Conservation (phyloP, 768 basidiomycete genomes). For the Arthromyces matolae region DNA sequence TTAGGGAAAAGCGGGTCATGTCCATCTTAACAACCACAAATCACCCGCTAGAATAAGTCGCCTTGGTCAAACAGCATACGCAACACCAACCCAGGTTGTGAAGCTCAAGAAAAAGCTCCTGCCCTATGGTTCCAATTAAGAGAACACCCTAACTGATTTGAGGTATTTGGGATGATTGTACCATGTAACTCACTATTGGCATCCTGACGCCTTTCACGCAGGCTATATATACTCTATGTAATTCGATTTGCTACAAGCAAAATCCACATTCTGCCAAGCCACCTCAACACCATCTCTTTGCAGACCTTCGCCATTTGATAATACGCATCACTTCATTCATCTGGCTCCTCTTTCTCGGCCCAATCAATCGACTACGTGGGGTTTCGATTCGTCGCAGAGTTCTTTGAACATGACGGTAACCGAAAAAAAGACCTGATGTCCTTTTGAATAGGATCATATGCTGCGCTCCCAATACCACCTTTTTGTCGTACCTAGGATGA, state of each 20-base stretch:
- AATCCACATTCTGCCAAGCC: too few species aligned
- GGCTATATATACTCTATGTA: too few species aligned
- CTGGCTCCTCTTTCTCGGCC: too few species aligned
- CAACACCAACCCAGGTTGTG: constrained; percentile 58
- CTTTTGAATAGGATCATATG: constrained; percentile 71
- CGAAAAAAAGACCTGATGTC: constrained; percentile 72
- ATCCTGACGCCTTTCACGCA: too few species aligned
- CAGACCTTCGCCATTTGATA: too few species aligned
- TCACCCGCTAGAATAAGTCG: constrained; percentile 61
- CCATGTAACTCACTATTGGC: too few species aligned
- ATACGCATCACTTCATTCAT: too few species aligned
- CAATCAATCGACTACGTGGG: too few species aligned
- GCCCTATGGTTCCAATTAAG: constrained; percentile 53
- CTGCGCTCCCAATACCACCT: constrained; percentile 69
- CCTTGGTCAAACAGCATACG: constrained; percentile 63
- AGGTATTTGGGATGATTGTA: constrained; percentile 1
- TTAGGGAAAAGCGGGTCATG: constrained; percentile 68
- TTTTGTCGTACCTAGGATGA: constrained; percentile 59
- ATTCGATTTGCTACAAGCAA: too few species aligned
- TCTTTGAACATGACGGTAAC: too few species aligned
- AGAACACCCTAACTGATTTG: constrained; percentile 2
- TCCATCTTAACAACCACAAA: constrained; percentile 71
- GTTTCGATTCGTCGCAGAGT: too few species aligned
- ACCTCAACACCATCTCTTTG: too few species aligned
- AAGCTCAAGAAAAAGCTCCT: constrained; percentile 64